Conservation (phyloP, 257 asterid genomes). For the Paulownia fortunei region DNA sequence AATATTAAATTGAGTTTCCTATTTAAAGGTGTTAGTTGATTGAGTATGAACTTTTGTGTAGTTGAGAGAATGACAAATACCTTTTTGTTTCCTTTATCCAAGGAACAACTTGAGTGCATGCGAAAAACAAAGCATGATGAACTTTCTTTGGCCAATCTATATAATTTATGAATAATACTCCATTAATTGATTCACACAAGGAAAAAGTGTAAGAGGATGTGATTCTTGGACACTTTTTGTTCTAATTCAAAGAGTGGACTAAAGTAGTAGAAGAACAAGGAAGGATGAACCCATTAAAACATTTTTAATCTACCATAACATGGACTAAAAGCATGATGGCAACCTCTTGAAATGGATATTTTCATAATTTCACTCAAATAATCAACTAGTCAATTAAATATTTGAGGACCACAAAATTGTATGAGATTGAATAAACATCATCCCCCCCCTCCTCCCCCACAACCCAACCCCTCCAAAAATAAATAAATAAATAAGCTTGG, state of each 20-base stretch:
- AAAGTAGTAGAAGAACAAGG: background rate
- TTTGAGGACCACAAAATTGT: background rate
- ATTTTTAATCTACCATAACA: background rate
- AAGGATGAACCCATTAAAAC: background rate
- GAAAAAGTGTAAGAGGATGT: background rate
- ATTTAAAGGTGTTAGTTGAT: too few relatives aligned
- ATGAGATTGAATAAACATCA: background rate
- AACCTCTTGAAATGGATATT: background rate
- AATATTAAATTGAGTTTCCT: too few relatives aligned
- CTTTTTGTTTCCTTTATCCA: background rate
- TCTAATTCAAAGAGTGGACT: background rate
- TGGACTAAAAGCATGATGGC: conserved; percentile 2
- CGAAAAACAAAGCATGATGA: too few relatives aligned
- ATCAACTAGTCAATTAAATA: background rate
- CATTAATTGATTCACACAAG: background rate
- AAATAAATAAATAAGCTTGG: too few relatives aligned
- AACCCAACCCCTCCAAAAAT: too few relatives aligned
- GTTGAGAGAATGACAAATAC: too few relatives aligned
- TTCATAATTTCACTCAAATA: background rate
- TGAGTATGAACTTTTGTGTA: too few relatives aligned
- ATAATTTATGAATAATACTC: background rate
- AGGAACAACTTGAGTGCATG: background rate
- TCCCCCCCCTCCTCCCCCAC: too few relatives aligned
- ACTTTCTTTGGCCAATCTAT: background rate
- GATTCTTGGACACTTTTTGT: background rate